Conservation (phyloP, 352 stramenopile species). For the Lagenidium giganteum region DNA sequence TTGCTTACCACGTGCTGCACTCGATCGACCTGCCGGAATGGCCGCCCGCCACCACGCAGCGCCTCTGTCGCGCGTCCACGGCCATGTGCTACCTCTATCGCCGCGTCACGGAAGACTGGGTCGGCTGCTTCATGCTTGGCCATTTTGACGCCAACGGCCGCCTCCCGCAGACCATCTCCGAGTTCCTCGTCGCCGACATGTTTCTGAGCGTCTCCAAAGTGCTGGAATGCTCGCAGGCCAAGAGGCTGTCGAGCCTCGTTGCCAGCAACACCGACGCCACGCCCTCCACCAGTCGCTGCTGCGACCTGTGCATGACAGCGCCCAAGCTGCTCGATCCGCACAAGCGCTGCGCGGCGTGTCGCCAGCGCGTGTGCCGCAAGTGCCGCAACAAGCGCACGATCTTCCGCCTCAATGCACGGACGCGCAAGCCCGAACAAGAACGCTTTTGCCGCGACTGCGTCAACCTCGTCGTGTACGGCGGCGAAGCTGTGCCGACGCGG, state of each 20-base stretch:
- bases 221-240: slow-evolving; percentile 38
- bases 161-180: slow-evolving; percentile 29
- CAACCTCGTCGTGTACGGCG: slow-evolving; percentile 30
- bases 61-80: slow-evolving; percentile 30
- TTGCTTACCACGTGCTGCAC: slow-evolving; percentile 54
- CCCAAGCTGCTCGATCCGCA: slow-evolving; percentile 32
- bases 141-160: slow-evolving; percentile 33
- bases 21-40: slow-evolving; percentile 58
- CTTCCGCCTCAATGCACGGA: slow-evolving; percentile 40
- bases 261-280: slow-evolving; percentile 25
- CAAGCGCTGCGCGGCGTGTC: slow-evolving; percentile 48
- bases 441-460: slow-evolving; percentile 56
- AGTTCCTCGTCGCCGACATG: slow-evolving; percentile 37
- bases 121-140: slow-evolving; percentile 56
- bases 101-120: slow-evolving; percentile 39
- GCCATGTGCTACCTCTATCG: slow-evolving; percentile 65
- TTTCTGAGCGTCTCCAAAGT: slow-evolving; percentile 41
- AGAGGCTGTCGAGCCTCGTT: slow-evolving; percentile 46
- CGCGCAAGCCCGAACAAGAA: slow-evolving; percentile 35
- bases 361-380: slow-evolving; percentile 40
- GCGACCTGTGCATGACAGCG: slow-evolving; percentile 40
- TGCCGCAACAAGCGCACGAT: slow-evolving; percentile 43
- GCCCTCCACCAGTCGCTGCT: slow-evolving; percentile 26
- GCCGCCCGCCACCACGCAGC: slow-evolving; percentile 24
- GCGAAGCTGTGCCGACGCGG: too few species aligned